A percentile compares a stretch with the other conserved stretches of the same genome.
Evolutionary conservation across 345 rosid genomes (phyloP).

Genomic region (Lenwebbia sp.): DNA sequence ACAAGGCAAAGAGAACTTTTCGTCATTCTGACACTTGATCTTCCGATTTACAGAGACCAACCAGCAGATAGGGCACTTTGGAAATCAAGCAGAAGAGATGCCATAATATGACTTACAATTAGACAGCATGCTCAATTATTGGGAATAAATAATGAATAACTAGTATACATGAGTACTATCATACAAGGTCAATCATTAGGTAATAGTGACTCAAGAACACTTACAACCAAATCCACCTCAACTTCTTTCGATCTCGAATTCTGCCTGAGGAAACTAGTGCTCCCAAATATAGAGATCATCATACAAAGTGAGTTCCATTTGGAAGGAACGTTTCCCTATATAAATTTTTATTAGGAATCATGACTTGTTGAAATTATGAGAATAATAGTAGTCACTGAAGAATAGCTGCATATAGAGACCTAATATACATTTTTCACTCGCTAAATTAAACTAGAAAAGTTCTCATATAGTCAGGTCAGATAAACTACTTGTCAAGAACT

Average conservation of each 20-base stretch:
- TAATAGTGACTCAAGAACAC: background rate
- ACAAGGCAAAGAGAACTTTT: background rate
- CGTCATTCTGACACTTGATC: background rate
- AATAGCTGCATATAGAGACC: background rate
- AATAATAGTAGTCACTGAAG: background rate
- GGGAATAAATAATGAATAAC: background rate
- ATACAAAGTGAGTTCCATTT: background rate
- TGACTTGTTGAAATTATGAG: background rate
- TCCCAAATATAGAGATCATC: background rate
- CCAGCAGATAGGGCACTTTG: background rate
- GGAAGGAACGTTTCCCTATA: background rate
- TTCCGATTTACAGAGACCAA: background rate
- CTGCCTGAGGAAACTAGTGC: background rate
- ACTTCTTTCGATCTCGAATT: background rate
- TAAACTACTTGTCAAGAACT: too few relatives aligned
- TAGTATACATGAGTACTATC: background rate
- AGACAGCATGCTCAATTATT: background rate
- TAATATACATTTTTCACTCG: background rate
- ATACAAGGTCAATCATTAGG: background rate
- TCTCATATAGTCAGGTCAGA: too few relatives aligned
- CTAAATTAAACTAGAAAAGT: background rate
- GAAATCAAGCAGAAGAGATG: background rate
- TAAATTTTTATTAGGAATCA: background rate
- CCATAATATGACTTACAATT: background rate
- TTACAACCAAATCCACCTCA: background rate